Evolutionary conservation across 2,329 filamentous ascomycete genomes (phyloP), one percentile per base, ranked within the genome.

Genomic region (Pseudogymnoascus pannorum): DNA sequence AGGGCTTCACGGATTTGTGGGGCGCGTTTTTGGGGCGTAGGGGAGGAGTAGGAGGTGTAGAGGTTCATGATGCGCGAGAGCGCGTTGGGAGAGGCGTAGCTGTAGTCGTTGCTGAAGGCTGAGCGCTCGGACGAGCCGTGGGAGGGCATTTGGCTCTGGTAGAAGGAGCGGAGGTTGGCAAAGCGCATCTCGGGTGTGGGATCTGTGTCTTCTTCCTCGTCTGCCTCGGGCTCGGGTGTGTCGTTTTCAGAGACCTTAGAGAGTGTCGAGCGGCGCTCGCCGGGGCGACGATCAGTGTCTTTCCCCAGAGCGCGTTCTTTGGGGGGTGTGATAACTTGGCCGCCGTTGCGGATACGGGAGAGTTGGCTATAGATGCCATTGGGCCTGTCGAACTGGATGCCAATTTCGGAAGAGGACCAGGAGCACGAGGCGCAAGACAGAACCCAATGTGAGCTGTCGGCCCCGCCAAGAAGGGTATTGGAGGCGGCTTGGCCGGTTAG

Each of bases 381-480:
- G 8, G 89, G 86, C 68, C 93, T 92, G 69, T 93, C 91, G 71
- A 99, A 95, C 69, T 90, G 86, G 73, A 99, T 87, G 36, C 89
- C 91, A 42, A 96, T 89, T 71, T 99, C 94, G 59, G 88, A 82
- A 1, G 92, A 93, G 65, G 85, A 91, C 94, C 94, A 99, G 73
- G 89, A 87, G 77, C 94, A 99, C 75, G 96, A 96, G 59, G 87
- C 85, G 77, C 94, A 99, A 36, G 87, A 84, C 42, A 99, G 80
- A 33, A 93, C 86, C 75, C 87, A 97, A 0, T 89, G 87, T 1
- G 82, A 82, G 59, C 76, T 11, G 29, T 33, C 54, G 54, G 16
- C 29, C 5, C 29, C 54, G 29, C 33, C 54, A 16, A 58, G 54
- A 20, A 58, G 54, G 18, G 54, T 36, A 22, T 58, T 36, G 24